phyloP scores from a whole-genome alignment of 495 filamentous ascomycete species.

The Neurospora intermedia region DNA sequence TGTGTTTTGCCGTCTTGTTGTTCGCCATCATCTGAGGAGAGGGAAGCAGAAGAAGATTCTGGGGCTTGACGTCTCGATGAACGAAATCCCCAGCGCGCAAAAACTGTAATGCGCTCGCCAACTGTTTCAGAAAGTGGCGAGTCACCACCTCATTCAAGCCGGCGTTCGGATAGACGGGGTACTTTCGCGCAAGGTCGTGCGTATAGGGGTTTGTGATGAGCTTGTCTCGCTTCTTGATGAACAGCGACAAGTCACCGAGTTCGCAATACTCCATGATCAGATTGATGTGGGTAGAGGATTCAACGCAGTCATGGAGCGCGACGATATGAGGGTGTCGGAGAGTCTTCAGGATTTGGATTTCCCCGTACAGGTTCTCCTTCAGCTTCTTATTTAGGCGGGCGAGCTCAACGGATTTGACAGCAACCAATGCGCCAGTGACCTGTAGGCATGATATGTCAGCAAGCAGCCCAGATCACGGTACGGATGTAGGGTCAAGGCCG shows the following conservation, averaged over 20 bases:
- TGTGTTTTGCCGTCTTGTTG: conserved; percentile 31
- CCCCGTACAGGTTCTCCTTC: conserved; percentile 87
- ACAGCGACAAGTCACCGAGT: conserved; percentile 81
- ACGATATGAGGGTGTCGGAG: conserved; percentile 96
- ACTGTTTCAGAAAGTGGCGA: conserved; percentile 91
- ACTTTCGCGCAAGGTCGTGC: conserved; percentile 77
- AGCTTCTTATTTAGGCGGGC: conserved; percentile 87
- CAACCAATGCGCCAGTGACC: conserved; percentile 60
- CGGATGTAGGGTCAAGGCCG: not conserved
- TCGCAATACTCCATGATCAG: conserved; percentile 98
- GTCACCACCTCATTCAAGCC: conserved; percentile 89
- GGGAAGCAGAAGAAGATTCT: conserved; percentile 86
- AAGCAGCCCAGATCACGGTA: not conserved
- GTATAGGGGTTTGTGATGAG: conserved; percentile 66
- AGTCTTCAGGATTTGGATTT: conserved; percentile 87
- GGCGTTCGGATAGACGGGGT: conserved; percentile 68
- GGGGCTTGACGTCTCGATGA: conserved; percentile 94
- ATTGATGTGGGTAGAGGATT: conserved; percentile 79
- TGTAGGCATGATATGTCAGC: conserved; percentile 33
- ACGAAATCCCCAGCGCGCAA: conserved; percentile 75
- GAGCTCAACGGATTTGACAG: conserved; percentile 92
- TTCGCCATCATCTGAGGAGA: conserved; percentile 50
- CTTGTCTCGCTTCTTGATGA: conserved; percentile 86
- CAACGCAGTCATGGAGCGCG: conserved; percentile 84
- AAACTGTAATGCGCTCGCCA: conserved; percentile 85